Conservation (phyloP, 176 grass and related monocot genomes). For the Saccharum spontaneum region DNA sequence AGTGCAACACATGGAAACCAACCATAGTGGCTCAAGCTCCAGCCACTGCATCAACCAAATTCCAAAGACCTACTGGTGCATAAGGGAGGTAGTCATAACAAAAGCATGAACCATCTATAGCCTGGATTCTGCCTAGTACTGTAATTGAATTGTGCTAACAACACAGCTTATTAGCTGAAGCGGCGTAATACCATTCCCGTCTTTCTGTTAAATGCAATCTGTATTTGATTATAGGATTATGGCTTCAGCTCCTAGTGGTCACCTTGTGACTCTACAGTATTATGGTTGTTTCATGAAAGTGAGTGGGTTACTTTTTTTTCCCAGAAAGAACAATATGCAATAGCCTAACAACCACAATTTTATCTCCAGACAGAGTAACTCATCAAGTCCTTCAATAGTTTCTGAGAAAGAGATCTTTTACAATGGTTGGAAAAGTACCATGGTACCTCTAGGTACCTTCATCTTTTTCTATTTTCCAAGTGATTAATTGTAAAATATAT, state of each 20-base stretch:
- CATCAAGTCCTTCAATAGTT: too few relatives aligned
- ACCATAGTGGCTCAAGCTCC: background rate
- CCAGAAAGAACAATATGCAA: background rate
- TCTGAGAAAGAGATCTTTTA: too few relatives aligned
- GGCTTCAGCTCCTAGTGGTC: background rate
- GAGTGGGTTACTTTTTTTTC: background rate
- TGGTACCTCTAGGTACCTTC: too few relatives aligned
- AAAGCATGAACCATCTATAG: conserved; percentile 5
- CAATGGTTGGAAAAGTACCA: too few relatives aligned
- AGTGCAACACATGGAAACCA: background rate
- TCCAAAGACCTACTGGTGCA: background rate
- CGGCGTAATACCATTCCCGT: background rate
- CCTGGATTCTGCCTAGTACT: background rate
- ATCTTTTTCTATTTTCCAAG: too few relatives aligned
- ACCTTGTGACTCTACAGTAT: background rate
- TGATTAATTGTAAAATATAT: too few relatives aligned
- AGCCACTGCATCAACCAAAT: background rate
- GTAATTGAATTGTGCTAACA: background rate
- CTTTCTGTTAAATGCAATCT: background rate
- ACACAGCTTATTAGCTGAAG: background rate
- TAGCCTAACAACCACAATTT: background rate
- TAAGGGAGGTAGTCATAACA: background rate
- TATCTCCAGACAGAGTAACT: background rate
- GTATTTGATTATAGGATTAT: background rate
- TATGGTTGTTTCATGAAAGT: background rate